Percentiles rank a stretch among this genome's conserved stretches.
phyloP scores from a whole-genome alignment of 2,329 filamentous ascomycete genomes.

The Fusarium sulawesiense region DNA sequence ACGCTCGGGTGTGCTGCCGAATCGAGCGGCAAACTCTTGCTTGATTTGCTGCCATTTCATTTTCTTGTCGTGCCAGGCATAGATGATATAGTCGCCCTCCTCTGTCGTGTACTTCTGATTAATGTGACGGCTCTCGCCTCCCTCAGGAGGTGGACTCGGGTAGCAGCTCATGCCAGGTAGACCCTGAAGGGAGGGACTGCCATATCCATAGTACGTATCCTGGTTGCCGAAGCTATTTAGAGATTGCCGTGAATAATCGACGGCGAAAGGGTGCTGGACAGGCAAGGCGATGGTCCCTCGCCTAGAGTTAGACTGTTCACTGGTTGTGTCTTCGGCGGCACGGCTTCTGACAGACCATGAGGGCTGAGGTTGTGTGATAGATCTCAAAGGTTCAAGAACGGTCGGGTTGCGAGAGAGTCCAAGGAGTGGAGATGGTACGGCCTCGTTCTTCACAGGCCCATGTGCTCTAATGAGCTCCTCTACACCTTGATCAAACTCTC shows the following conservation, averaged over 20 bases:
- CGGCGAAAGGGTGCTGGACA: conserved; percentile 33
- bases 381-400: conserved; percentile 39
- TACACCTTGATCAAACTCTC: conserved; percentile 55
- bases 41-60: conserved; percentile 57
- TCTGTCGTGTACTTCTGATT: conserved; percentile 59
- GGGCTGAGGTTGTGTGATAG: conserved; percentile 18
- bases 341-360: conserved; percentile 33
- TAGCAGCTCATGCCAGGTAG: conserved; percentile 46
- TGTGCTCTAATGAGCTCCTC: conserved; percentile 50
- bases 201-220: conserved; percentile 41
- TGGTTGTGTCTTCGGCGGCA: conserved; percentile 14
- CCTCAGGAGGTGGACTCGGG: conserved; percentile 52
- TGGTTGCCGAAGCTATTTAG: conserved; percentile 33
- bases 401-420: conserved; percentile 39
- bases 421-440: conserved; percentile 47
- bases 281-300: conserved; percentile 29
- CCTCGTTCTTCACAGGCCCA: conserved; percentile 46
- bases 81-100: conserved; percentile 58
- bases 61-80: conserved; percentile 58
- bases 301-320: conserved; percentile 23
- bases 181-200: conserved; percentile 42
- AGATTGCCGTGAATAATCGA: conserved; percentile 34
- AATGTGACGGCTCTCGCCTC: conserved; percentile 53
- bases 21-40: conserved; percentile 54
- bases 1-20: conserved; percentile 52